Conservation (phyloP, 495 filamentous ascomycete species). For the Daldinia loculata region DNA sequence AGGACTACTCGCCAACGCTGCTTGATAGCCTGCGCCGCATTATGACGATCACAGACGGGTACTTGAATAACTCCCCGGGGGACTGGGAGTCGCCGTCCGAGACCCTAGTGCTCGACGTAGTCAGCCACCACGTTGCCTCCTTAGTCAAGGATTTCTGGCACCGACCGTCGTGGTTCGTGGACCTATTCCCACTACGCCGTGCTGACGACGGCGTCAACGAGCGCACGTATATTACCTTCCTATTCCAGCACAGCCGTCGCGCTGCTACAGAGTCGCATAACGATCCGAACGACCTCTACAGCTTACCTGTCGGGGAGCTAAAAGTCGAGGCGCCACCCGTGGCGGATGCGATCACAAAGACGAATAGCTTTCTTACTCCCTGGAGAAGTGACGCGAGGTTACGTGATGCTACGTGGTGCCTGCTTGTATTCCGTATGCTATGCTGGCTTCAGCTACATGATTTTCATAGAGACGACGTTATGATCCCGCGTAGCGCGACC, state of each 20-base stretch:
- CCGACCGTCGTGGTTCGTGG: constrained; percentile 10
- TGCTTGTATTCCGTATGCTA: constrained; percentile 61
- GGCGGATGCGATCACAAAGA: background rate
- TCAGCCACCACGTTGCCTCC: constrained; percentile 13
- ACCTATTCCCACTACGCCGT: background rate
- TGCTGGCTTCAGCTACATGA: constrained; percentile 63
- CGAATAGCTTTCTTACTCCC: too few species aligned
- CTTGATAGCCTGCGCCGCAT: constrained; percentile 52
- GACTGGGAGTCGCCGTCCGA: constrained; percentile 12
- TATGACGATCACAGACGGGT: constrained; percentile 46
- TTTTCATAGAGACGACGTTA: constrained; percentile 58
- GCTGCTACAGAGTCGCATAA: background rate
- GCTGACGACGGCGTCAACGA: constrained; percentile 21
- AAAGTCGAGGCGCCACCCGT: background rate
- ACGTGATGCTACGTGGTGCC: constrained; percentile 55
- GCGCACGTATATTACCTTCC: constrained; percentile 1
- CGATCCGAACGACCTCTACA: background rate
- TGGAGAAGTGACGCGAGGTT: constrained; percentile 1
- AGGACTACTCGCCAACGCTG: constrained; percentile 33
- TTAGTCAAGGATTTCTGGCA: constrained; percentile 5
- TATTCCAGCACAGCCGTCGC: constrained; percentile 16
- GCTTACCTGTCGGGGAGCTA: background rate
- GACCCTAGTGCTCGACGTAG: constrained; percentile 16
- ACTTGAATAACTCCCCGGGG: background rate
- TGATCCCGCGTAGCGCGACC: constrained; percentile 57